Evolutionary conservation across 305 asterid genomes (phyloP).

Genomic region (Coffea humblotiana): DNA sequence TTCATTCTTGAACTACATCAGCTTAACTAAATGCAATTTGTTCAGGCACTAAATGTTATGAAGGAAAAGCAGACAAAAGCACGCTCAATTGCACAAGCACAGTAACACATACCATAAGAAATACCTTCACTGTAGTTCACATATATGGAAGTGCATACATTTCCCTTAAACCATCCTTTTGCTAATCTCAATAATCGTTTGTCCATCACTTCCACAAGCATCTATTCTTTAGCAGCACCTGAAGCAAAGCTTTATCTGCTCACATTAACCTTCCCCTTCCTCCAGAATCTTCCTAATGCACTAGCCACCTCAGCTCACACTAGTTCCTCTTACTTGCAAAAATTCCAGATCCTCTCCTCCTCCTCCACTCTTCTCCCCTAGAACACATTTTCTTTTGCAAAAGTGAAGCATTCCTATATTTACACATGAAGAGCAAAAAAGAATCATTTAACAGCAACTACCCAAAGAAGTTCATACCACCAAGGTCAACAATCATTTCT

Average conservation of each 20-base stretch:
- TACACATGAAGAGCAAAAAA: background rate
- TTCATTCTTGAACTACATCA: background rate
- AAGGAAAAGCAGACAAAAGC: background rate
- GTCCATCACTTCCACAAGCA: background rate
- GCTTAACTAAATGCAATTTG: background rate
- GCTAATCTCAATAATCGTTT: background rate
- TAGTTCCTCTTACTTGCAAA: too few relatives aligned
- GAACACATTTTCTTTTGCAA: too few relatives aligned
- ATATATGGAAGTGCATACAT: background rate
- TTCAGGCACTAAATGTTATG: background rate
- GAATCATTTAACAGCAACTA: background rate
- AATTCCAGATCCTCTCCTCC: background rate
- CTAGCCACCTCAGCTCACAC: background rate
- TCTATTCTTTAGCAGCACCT: background rate
- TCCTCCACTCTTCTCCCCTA: background rate
- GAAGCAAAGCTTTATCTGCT: background rate
- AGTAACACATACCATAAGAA: too few relatives aligned
- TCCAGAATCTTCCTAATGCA: background rate
- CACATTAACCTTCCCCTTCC: background rate
- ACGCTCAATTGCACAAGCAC: too few relatives aligned
- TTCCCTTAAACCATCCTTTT: background rate
- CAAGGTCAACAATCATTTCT: slow-evolving; percentile 81
- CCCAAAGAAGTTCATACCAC: background rate
- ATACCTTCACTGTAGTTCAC: background rate
- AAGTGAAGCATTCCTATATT: background rate